A percentile compares a stretch with the other conserved stretches of the same genome.
phyloP scores from a whole-genome alignment of 345 rosid species.

The Melaleuca alternifolia region DNA sequence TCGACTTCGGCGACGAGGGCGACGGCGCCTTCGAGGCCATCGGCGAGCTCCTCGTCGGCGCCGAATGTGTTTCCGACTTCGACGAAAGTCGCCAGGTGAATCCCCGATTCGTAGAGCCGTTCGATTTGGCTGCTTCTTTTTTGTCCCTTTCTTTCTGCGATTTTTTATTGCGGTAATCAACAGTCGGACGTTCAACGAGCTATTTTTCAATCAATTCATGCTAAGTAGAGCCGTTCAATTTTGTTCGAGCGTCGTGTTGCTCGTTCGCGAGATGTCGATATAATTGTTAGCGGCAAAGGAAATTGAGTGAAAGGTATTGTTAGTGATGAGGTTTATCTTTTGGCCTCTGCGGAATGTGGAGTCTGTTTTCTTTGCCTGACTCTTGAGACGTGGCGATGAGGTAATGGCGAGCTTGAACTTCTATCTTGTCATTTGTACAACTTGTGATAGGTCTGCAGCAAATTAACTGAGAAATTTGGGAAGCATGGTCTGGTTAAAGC shows the following conservation, averaged over 20 bases:
- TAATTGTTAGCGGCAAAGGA: not conserved
- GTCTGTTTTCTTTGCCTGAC: not conserved
- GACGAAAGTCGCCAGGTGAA: slow-evolving; percentile 65
- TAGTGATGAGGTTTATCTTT: not conserved
- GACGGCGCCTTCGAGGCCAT: slow-evolving; percentile 85
- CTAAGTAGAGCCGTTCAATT: not conserved
- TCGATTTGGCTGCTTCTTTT: not conserved
- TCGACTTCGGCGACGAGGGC: slow-evolving; percentile 91
- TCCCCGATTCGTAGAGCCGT: not conserved
- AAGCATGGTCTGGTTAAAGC: slow-evolving; percentile 82
- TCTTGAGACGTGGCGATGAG: not conserved
- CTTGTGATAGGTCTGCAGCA: slow-evolving; percentile 60
- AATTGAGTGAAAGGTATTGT: not conserved
- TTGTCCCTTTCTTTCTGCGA: not conserved
- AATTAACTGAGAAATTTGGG: slow-evolving; percentile 73
- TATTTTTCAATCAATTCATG: not conserved
- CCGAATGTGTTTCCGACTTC: slow-evolving; percentile 77
- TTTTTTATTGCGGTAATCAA: not conserved
- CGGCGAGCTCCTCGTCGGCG: slow-evolving; percentile 88
- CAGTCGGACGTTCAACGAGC: not conserved
- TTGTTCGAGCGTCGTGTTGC: not conserved
- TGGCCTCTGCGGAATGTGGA: not conserved
- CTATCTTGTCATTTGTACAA: not conserved
- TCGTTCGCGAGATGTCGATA: not conserved
- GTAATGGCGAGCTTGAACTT: not conserved